Evolutionary conservation across 148 eudicot species (phyloP).

Genomic region (Rhododendron williamsianum): DNA sequence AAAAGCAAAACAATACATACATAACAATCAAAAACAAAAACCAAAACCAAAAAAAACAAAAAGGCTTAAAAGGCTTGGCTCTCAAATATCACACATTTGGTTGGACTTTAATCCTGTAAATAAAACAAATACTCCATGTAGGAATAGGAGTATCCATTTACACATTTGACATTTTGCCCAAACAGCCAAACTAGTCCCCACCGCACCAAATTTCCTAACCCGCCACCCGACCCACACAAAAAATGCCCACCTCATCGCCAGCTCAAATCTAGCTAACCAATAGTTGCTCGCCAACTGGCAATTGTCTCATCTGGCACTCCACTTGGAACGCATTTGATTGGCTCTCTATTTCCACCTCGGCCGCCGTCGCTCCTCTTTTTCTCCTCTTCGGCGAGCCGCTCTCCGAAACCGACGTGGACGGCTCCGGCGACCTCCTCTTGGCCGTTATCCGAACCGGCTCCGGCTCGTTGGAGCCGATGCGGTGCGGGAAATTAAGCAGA

Average conservation of each 20-base stretch:
- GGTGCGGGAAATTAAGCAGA: conserved; percentile 37
- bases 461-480: conserved; percentile 31
- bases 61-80: neutral
- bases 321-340: conserved; percentile 12
- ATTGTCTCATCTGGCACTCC: conserved; percentile 6
- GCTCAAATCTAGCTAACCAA: conserved; percentile 14
- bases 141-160: neutral
- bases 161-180: neutral
- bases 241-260: neutral
- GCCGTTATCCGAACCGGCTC: conserved; percentile 39
- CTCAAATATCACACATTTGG: neutral
- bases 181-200: neutral
- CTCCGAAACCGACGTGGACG: conserved; percentile 21
- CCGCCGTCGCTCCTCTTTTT: conserved; percentile 12
- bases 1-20: neutral
- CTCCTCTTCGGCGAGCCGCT: conserved; percentile 33
- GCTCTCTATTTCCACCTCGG: conserved; percentile 29
- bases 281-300: conserved; percentile 23
- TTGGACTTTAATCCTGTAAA: neutral
- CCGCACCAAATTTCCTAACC: neutral
- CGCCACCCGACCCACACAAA: neutral
- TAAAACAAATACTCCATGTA: no score
- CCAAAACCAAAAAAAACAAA: neutral
- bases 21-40: neutral
- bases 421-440: conserved; percentile 38